Evolutionary conservation across 1,284 basidiomycete species (phyloP), one percentile per base, ranked within the genome.

Genomic region (Nidula niveotomentosa): DNA sequence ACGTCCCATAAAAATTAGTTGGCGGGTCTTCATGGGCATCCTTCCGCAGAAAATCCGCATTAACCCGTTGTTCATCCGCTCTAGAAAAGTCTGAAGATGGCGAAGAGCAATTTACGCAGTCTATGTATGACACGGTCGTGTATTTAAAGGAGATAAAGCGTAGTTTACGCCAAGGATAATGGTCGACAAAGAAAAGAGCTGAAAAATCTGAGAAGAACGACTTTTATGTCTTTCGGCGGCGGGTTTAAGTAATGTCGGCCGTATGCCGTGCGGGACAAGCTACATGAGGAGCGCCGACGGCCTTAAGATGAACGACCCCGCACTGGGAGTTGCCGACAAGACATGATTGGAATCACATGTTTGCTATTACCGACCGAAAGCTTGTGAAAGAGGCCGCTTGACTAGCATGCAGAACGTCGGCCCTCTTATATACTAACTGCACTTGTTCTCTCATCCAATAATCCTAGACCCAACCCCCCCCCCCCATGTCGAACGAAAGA

Each of bases 401-500:
- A 53, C 47, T 53, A 58, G 57, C 59, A 59, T 52, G 51, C 52
- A 56, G 53, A 55, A 51, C 17, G 54, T 53, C 54, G 51, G 33
- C 34, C 35, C 34, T 64, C 61, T 62, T 68, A 65, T 67, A 66
- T 62, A 65, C 50, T 53, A 49, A 60, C 60, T 47, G 41, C 46
- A 49, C 52, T 55, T 53, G 58, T 53, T 41, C 37, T 15, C 37
- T 41, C 6, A 6, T 23, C 23, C 23, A 15, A 41, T 41, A 41
- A 52, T 46, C 23, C 43, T 46, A 17, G 8, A 8, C 18, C 43
- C 10, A 41, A 41, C 15, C 15, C 2, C 15, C 15, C 2, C 15
- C 45, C 18, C 73, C 48, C 60, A 87, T 88, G 86, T 73, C 82
- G 63, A 71, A 73, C 67, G 87, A 88, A 76, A 79, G 80, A 65